These are phyloP conservation scores for Scenedesmus sp. DNA, from an alignment of 163 green algal genomes.

Conservation along the genomic window DNA sequence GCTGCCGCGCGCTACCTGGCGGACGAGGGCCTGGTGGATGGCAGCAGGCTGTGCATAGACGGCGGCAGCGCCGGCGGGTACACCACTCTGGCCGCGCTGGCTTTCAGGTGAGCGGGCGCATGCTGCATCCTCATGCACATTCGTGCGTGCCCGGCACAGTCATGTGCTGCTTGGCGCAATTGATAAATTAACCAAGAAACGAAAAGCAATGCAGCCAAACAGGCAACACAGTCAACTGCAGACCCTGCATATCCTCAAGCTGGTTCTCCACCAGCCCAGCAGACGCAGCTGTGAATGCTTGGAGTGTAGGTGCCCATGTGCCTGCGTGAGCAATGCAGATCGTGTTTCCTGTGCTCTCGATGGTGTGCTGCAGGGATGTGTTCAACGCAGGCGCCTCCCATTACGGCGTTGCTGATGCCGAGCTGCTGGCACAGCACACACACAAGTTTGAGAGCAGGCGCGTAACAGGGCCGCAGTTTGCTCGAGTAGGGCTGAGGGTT, in stretches of 20 bases:
- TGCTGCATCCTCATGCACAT: not conserved
- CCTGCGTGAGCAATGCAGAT: not conserved
- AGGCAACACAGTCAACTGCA: too few species aligned
- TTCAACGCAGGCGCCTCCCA: slow-evolving; percentile 81
- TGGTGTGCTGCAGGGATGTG: slow-evolving; percentile 65
- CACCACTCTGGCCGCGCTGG: slow-evolving; percentile 82
- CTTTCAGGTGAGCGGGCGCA: slow-evolving; percentile 67
- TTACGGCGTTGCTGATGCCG: slow-evolving; percentile 83
- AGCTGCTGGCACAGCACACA: slow-evolving; percentile 80
- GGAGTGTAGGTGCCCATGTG: not conserved
- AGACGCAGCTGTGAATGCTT: not conserved
- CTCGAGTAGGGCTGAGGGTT: too few species aligned
- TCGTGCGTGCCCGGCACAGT: not conserved
- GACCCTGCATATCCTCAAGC: too few species aligned
- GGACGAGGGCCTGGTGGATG: slow-evolving; percentile 68
- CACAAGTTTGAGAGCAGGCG: slow-evolving; percentile 86
- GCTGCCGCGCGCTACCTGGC: slow-evolving; percentile 74
- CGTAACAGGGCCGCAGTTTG: not conserved
- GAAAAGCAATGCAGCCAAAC: too few species aligned
- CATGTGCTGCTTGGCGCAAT: too few species aligned
- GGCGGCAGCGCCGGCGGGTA: slow-evolving; percentile 86
- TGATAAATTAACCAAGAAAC: too few species aligned
- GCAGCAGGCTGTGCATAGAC: slow-evolving; percentile 74
- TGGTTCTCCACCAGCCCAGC: too few species aligned
- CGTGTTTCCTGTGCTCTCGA: not conserved